Evolutionary conservation across 257 asterid genomes (phyloP).

Genomic region (Solanum etuberosum): DNA sequence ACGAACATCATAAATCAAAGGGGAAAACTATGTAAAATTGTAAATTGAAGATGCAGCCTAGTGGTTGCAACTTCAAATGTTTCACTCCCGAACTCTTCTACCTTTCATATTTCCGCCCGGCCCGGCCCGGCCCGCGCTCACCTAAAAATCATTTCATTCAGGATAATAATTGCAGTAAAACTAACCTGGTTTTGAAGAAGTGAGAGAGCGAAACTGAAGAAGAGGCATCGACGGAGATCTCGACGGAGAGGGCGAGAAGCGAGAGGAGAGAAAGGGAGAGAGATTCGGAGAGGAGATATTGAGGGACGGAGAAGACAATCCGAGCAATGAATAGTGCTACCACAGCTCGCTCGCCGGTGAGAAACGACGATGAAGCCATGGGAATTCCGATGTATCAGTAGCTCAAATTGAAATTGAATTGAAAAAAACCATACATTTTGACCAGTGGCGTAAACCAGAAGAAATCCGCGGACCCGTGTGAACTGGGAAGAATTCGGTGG

Average conservation of each 20-base stretch:
- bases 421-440: neutral
- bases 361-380: slow-evolving; percentile 33
- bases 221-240: slow-evolving; percentile 55
- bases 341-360: slow-evolving; percentile 89
- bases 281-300: slow-evolving; percentile 46
- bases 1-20: neutral
- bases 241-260: slow-evolving; percentile 60
- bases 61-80: neutral
- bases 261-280: slow-evolving; percentile 45
- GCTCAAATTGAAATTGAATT: neutral
- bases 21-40: neutral
- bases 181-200: slow-evolving; percentile 55
- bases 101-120: neutral
- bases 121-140: neutral
- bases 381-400: neutral
- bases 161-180: neutral
- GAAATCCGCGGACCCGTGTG: neutral
- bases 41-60: neutral
- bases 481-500: neutral
- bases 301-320: slow-evolving; percentile 43
- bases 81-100: neutral
- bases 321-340: slow-evolving; percentile 44
- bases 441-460: neutral
- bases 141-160: neutral
- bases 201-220: slow-evolving; percentile 36